Evolutionary conservation across 148 eudicot species (phyloP), one percentile per base, ranked within the genome.

Genomic region (Vaccinium darrowii): DNA sequence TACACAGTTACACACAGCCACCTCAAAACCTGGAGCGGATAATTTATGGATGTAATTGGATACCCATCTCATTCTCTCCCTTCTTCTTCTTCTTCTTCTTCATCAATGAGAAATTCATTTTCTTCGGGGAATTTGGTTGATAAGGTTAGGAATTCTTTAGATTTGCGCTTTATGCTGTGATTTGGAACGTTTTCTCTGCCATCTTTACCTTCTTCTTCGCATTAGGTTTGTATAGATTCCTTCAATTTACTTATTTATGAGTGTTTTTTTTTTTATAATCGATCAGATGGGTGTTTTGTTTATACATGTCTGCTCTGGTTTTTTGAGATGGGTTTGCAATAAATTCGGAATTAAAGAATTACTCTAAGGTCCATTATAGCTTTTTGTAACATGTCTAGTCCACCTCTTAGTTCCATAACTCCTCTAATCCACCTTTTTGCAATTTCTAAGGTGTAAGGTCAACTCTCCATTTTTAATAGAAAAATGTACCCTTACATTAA

Each of bases 201-300:
- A 91, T 97, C 83, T 91, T 97, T 92, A 94, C 98, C 74, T 97
- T 95, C 87, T 97, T 92, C 87, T 97, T 97, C 88, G 99, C 98
- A 36, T 84, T 95, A 86, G 95, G 99, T 96, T 27, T 53, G 92
- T 53, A 51, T 67, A n/a, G 49, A 63, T 14, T 50, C 67, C 27
- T 67, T 83, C 3, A 56, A 39, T 57, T 81, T 80, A 36, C 39
- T 36, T 36, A 36, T n/a, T 74, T 47, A 6, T 33, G 43, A 43
- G 23, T n/a, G n/a, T n/a, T n/a, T n/a, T n/a, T n/a, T n/a, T 82
- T 65, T 65, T 10, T 25, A 10, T 51, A 25, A 50, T 67, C 50
- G 47, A 82, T 82, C 58, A 67, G 50, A 50, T 50, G 23, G 5
- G 23, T n/a, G n/a, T n/a, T 47, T 13, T 36, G 39, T 23, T 81